Conservation (phyloP, 306 rosid species). For the Cicer cuneatum region DNA sequence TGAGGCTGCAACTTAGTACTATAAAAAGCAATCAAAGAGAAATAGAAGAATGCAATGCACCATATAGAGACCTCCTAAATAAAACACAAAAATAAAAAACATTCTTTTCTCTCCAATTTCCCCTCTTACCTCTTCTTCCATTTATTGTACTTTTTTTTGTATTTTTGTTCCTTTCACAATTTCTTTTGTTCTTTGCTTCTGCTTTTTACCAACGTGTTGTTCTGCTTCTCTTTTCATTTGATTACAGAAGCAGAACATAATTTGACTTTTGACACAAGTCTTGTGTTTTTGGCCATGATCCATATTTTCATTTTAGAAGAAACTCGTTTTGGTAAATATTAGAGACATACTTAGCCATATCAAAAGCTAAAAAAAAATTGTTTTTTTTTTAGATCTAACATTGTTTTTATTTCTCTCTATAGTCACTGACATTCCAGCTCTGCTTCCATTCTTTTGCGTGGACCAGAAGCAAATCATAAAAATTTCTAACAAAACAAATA, state of each 20-base stretch:
- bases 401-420: constrained; percentile 41
- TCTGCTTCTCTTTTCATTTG: constrained; percentile 50
- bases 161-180: background rate
- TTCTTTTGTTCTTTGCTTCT: constrained; percentile 34
- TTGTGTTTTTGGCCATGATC: background rate
- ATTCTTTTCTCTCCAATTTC: constrained; percentile 45
- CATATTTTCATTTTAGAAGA: constrained; percentile 29
- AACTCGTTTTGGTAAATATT: background rate
- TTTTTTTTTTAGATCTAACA: constrained; percentile 49
- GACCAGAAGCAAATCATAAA: constrained; percentile 57
- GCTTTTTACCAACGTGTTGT: constrained; percentile 32
- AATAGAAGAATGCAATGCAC: constrained; percentile 31
- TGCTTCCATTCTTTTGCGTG: constrained; percentile 53
- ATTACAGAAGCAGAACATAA: constrained; percentile 46
- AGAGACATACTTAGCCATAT: background rate
- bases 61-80: constrained; percentile 36
- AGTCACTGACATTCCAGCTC: constrained; percentile 63
- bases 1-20: background rate
- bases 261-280: constrained; percentile 38
- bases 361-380: constrained; percentile 14
- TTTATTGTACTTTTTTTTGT: background rate
- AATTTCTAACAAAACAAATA: constrained; percentile 28
- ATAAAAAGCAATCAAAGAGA: constrained; percentile 47
- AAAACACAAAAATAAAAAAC: constrained; percentile 28
- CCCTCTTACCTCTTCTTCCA: background rate